phyloP scores from a whole-genome alignment of 2,329 filamentous ascomycete species.

The Pestalotiopsis sp. region DNA sequence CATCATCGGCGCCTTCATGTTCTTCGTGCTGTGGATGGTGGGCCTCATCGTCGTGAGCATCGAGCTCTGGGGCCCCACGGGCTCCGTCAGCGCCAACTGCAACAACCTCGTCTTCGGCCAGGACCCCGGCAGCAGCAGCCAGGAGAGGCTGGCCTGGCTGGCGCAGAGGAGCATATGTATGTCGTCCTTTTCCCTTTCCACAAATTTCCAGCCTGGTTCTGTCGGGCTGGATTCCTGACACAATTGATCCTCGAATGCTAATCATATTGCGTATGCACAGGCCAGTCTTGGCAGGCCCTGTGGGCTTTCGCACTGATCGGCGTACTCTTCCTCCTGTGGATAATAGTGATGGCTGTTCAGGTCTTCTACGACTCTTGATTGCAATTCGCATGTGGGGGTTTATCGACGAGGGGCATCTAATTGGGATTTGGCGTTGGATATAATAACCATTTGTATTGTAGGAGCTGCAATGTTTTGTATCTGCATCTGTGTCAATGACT shows the following conservation, averaged over 20 bases:
- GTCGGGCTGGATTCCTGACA: not conserved
- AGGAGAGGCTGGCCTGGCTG: constrained; percentile 63
- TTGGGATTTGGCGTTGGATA: not conserved
- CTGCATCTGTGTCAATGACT: too few species aligned
- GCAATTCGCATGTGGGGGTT: not conserved
- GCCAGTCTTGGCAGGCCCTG: constrained; percentile 65
- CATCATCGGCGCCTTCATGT: constrained; percentile 65
- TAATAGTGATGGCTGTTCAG: constrained; percentile 68
- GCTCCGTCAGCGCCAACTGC: constrained; percentile 62
- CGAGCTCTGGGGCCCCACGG: constrained; percentile 63
- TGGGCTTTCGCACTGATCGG: constrained; percentile 66
- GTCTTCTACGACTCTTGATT: constrained; percentile 49
- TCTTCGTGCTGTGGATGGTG: constrained; percentile 70
- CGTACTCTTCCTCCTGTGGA: constrained; percentile 64
- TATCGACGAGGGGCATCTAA: not conserved
- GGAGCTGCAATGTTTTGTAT: too few species aligned
- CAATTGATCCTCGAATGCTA: not conserved
- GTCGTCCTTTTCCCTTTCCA: constrained; percentile 21
- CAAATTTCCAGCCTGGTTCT: not conserved
- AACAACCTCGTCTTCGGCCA: constrained; percentile 57
- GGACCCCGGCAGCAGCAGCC: constrained; percentile 52
- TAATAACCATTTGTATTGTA: not conserved
- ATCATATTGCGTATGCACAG: constrained; percentile 36
- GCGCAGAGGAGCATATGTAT: constrained; percentile 65
- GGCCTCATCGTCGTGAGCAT: constrained; percentile 64